Evolutionary conservation across 371 early-diverging fungal species (phyloP).

Genomic region (Gilbertella persicaria): DNA sequence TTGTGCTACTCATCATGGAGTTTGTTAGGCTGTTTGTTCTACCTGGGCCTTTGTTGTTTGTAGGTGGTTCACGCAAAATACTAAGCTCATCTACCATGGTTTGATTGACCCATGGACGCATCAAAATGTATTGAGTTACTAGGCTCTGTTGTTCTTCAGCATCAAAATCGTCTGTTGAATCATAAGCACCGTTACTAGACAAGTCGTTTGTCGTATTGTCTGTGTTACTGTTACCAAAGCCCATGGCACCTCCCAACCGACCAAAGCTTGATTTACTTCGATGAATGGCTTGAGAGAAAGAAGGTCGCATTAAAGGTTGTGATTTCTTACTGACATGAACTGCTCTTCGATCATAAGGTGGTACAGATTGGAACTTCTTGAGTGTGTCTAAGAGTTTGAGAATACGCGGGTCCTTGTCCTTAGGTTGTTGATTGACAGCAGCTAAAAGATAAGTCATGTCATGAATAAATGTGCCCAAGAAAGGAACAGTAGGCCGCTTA

Average conservation of each 20-base stretch:
- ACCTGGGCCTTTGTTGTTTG: conserved; percentile 30
- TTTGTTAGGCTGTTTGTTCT: conserved; percentile 41
- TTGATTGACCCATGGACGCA: conserved; percentile 64
- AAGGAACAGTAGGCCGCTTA: conserved; percentile 71
- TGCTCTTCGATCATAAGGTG: conserved; percentile 50
- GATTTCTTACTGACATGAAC: conserved; percentile 2
- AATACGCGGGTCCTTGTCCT: conserved; percentile 60
- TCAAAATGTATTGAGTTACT: conserved; percentile 70
- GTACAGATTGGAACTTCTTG: conserved; percentile 59
- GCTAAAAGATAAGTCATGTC: conserved; percentile 78
- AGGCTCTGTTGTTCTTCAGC: conserved; percentile 45
- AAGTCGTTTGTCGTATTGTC: neutral
- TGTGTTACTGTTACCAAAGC: conserved; percentile 10
- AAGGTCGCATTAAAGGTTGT: conserved; percentile 51
- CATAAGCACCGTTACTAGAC: neutral
- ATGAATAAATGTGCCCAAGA: conserved; percentile 78
- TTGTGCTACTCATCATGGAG: conserved; percentile 32
- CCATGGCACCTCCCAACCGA: conserved; percentile 42
- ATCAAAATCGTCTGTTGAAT: conserved; percentile 25
- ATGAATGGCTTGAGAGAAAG: conserved; percentile 54
- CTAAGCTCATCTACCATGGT: conserved; percentile 78
- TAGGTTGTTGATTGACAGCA: conserved; percentile 49
- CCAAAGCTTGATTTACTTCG: conserved; percentile 54
- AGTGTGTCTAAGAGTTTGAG: conserved; percentile 53
- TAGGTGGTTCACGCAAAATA: conserved; percentile 61